Base-by-base conservation (phyloP, 345 rosid genomes). In the Syzygium grande region DNA sequence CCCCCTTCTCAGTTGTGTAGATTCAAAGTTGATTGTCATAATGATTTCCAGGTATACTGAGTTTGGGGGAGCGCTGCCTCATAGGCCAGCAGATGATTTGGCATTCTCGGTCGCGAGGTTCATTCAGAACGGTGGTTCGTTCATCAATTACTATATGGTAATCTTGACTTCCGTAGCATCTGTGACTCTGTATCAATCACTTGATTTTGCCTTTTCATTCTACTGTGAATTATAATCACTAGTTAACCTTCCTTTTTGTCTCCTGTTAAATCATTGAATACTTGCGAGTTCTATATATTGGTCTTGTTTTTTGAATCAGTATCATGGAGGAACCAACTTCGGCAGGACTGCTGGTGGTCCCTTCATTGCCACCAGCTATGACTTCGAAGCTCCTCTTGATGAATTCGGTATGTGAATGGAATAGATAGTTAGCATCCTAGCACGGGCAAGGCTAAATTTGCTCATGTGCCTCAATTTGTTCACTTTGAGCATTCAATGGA, bases 321-420 rank as follows among this genome's bases (percentile, higher is more conserved):
- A 93, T 84, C 94, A 93, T 52, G 94, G 93, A 49, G 93, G 93
- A 87, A 93, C 94, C 51, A 93, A 93, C 86, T 93, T 93, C 63
- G 93, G 93, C 30, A 34, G 94, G 56, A 92, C 94, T 34, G 63
- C 93, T 19, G 93, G 91, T 12, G 93, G 93, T 85, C 94, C 89
- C 51, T 92, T 93, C 86, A 92, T 93, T 61, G 91, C 94, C 86
- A 92, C 94, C 49, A 90, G 92, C 91, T 93, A 93, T 84, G 94
- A 93, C 89, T 93, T 90, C 51, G 94, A 93, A 54, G 94, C 94
- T 56, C 94, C 94, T 9, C 58, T 93, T 78, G 94, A 93, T 85
- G 93, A 93, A 90, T 91, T 59, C 49, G 94, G 93, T 93, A 89
- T 63, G 87, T 77, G 46, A 52, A 17, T 12, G 29, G 80, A 73